Evolutionary conservation across 495 filamentous ascomycete species (phyloP).

Genomic region (Lasiosphaeria hispida): DNA sequence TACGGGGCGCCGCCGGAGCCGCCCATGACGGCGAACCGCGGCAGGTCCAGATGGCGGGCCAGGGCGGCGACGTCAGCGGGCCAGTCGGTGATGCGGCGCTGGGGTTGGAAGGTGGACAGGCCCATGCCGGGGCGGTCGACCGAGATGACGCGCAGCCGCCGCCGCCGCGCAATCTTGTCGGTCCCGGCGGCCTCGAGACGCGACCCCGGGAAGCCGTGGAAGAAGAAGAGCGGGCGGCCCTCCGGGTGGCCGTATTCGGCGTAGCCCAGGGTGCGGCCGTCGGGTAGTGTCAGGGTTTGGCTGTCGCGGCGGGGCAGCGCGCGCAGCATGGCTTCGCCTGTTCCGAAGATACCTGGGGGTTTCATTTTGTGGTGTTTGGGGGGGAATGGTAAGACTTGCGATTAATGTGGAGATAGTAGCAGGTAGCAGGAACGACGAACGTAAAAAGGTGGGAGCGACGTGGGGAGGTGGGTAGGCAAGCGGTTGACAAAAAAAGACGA

Average conservation of each 20-base stretch:
- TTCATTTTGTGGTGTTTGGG: too few species aligned
- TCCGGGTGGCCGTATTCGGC: neutral
- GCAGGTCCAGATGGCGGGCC: slow-evolving; percentile 34
- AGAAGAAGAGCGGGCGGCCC: neutral
- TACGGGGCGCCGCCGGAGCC: slow-evolving; percentile 47
- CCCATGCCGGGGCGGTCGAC: slow-evolving; percentile 46
- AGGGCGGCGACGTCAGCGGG: slow-evolving; percentile 39
- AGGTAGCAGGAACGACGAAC: too few species aligned
- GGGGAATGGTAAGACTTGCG: too few species aligned
- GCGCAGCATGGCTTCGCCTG: too few species aligned
- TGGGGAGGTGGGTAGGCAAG: too few species aligned
- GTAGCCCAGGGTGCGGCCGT: neutral
- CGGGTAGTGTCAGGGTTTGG: neutral
- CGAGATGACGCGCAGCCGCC: slow-evolving; percentile 37
- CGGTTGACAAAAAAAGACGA: too few species aligned
- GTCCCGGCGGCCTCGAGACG: neutral
- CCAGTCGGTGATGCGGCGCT: slow-evolving; percentile 40
- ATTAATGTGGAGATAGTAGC: too few species aligned
- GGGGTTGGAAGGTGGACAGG: slow-evolving; percentile 37
- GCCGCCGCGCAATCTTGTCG: slow-evolving; percentile 15
- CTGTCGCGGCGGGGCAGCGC: too few species aligned
- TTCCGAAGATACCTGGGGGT: too few species aligned
- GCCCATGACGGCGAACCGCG: slow-evolving; percentile 42
- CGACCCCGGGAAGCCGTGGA: neutral
- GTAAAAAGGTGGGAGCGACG: too few species aligned